phyloP scores from a whole-genome alignment of 2,329 filamentous ascomycete species.

The Scolecobasidium constrictum region DNA sequence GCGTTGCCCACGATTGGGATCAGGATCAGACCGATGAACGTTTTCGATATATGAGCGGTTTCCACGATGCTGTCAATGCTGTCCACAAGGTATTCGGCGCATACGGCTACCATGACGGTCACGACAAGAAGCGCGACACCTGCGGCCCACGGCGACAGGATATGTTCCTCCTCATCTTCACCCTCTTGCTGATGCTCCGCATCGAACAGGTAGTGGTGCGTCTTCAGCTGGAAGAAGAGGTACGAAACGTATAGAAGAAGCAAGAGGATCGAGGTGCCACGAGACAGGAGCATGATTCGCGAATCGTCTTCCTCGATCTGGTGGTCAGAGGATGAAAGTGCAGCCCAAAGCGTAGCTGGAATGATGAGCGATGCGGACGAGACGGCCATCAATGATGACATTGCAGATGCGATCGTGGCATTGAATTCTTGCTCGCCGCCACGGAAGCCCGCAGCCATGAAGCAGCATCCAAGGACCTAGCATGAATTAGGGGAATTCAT shows the following conservation, averaged over 20 bases:
- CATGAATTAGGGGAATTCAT: constrained; percentile 47
- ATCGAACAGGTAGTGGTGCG: constrained; percentile 37
- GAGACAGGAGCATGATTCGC: constrained; percentile 36
- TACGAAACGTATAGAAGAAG: constrained; percentile 43
- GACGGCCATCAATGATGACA: constrained; percentile 50
- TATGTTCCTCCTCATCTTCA: constrained; percentile 24
- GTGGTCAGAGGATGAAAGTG: constrained; percentile 26
- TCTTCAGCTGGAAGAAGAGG: constrained; percentile 44
- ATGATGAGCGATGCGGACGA: constrained; percentile 43
- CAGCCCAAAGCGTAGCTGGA: constrained; percentile 41
- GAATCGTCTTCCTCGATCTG: constrained; percentile 31
- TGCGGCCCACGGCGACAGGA: constrained; percentile 34
- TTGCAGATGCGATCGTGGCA: constrained; percentile 67
- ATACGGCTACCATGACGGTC: constrained; percentile 38
- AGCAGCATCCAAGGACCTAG: constrained; percentile 41
- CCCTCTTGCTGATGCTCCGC: constrained; percentile 24
- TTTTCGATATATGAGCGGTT: constrained; percentile 40
- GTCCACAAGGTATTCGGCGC: constrained; percentile 43
- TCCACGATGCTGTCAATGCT: constrained; percentile 44
- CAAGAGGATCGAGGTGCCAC: constrained; percentile 42
- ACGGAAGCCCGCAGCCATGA: constrained; percentile 37
- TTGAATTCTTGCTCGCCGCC: constrained; percentile 48
- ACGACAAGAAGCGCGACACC: constrained; percentile 35
- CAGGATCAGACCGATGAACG: constrained; percentile 46
- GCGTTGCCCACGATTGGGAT: constrained; percentile 48